Evolutionary conservation across 306 rosid genomes (phyloP).

Genomic region (Pyrus communis): DNA sequence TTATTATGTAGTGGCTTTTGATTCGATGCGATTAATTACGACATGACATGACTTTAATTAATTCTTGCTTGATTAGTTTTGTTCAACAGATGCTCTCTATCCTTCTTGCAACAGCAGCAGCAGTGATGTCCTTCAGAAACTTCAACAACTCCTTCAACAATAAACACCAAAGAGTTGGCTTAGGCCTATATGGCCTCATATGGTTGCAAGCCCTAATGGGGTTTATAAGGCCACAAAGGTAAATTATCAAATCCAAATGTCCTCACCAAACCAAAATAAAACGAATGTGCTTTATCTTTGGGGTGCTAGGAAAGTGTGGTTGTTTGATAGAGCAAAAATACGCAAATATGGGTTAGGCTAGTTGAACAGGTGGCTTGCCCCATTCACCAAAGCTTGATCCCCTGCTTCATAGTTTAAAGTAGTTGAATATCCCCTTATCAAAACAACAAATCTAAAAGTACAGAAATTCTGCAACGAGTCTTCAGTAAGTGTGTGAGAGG

Average conservation of each 20-base stretch:
- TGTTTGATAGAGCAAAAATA: not conserved
- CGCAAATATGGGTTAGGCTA: no score
- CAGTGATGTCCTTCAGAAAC: constrained; percentile 75
- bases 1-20: not conserved
- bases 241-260: not conserved
- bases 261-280: not conserved
- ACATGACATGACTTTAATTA: not conserved
- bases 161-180: constrained; percentile 80
- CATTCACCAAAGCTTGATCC: no score
- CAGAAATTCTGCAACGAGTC: no score
- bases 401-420: no score
- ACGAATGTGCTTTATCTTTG: not conserved
- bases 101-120: constrained; percentile 71
- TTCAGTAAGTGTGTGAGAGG: no score
- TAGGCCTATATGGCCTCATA: constrained; percentile 63
- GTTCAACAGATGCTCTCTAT: constrained; percentile 50
- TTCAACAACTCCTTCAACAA: constrained; percentile 84
- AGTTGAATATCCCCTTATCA: no score
- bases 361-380: no score
- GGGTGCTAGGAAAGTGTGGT: not conserved
- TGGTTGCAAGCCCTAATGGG: constrained; percentile 73
- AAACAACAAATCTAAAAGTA: no score
- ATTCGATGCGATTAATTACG: not conserved
- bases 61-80: not conserved
- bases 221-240: constrained; percentile 66